Percentiles rank a stretch among this genome's conserved stretches.
Conservation (phyloP, 176 grass and related monocot species). For the Elymus sibiricus region DNA sequence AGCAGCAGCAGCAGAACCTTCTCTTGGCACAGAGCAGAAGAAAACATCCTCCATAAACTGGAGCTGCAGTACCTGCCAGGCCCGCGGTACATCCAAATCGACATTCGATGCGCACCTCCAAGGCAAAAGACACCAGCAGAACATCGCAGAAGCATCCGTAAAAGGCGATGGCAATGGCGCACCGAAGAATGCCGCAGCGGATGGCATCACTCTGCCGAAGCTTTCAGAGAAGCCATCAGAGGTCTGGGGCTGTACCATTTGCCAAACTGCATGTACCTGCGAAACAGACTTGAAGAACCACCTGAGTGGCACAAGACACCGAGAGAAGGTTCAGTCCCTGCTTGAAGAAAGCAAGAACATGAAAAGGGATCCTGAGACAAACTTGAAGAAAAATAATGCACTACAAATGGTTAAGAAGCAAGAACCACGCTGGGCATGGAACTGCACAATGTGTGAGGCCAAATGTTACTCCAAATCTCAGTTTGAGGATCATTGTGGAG, state of each 20-base stretch:
- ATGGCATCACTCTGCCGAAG: not conserved
- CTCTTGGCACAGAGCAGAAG: not conserved
- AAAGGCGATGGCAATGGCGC: not conserved
- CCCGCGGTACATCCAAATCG: not conserved
- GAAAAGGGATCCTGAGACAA: not conserved
- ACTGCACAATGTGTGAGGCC: constrained; percentile 1
- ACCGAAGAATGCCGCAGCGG: not conserved
- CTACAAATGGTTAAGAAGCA: not conserved
- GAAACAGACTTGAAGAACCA: not conserved
- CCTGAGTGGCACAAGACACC: constrained; percentile 23
- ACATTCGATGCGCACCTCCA: not conserved
- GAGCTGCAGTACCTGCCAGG: constrained; percentile 29
- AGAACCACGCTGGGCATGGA: not conserved
- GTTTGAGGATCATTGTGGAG: constrained; percentile 7
- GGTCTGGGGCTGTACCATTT: not conserved
- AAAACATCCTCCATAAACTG: constrained; percentile 14
- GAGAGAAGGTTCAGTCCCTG: constrained; percentile 8
- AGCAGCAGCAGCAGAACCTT: not conserved
- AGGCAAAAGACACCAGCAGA: constrained; percentile 32
- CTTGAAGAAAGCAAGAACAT: constrained; percentile 5
- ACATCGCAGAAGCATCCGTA: not conserved
- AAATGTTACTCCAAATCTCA: constrained; percentile 23
- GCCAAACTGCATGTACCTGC: not conserved
- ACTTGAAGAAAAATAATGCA: not conserved
- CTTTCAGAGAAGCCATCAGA: not conserved